A percentile compares a stretch with the other conserved stretches of the same genome.
Conservation (phyloP, 208 protist species). For the Leishmania tarentolae region DNA sequence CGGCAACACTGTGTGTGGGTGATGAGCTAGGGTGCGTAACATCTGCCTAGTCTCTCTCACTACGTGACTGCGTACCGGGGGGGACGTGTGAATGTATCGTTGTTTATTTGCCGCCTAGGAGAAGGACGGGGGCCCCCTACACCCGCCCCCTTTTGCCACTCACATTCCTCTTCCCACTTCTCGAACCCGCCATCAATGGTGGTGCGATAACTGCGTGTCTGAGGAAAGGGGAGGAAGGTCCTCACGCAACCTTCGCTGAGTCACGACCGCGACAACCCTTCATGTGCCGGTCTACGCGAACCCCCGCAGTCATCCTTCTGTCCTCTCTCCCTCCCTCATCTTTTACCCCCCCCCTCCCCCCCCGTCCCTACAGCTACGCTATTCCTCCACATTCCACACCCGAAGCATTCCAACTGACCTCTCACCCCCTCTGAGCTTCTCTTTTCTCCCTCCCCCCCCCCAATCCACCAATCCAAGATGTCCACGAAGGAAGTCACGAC, state of each 20-base stretch:
- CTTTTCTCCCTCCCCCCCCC: neutral
- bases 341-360: neutral
- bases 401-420: neutral
- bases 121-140: neutral
- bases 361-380: neutral
- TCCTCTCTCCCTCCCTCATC: neutral
- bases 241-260: neutral
- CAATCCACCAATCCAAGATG: neutral
- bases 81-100: neutral
- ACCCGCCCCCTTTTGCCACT: neutral
- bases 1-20: neutral
- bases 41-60: neutral
- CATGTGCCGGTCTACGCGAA: slow-evolving; percentile 13
- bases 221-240: neutral
- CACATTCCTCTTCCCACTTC: neutral
- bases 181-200: neutral
- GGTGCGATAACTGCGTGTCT: neutral
- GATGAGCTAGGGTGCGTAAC: neutral
- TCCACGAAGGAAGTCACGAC: slow-evolving; percentile 12
- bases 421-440: neutral
- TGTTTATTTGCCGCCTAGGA: neutral
- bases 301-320: neutral
- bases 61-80: neutral
- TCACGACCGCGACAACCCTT: neutral
- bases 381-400: neutral